Conservation (phyloP, 768 basidiomycete species). For the Kwoniella shandongensis region DNA sequence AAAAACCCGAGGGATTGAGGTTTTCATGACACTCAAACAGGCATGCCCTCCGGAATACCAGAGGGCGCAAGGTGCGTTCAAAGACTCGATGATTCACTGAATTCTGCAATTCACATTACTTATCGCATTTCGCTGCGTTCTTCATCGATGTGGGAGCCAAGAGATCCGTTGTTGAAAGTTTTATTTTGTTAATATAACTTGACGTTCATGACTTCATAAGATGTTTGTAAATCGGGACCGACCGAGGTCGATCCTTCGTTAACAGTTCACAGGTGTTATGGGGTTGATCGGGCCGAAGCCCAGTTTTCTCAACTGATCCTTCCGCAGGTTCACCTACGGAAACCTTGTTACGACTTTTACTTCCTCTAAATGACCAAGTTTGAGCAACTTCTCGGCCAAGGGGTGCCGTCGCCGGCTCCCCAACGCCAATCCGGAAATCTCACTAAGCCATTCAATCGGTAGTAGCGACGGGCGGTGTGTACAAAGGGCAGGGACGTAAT, state of each 20-base stretch:
- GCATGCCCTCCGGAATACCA: conserved; percentile 68
- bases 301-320: conserved; percentile 62
- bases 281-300: conserved; percentile 58
- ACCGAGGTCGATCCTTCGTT: conserved; percentile 1
- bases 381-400: conserved; percentile 63
- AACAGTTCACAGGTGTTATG: conserved; percentile 59
- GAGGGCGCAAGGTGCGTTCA: conserved; percentile 76
- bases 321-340: conserved; percentile 79
- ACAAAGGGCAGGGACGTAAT: conserved; percentile 89
- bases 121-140: conserved; percentile 77
- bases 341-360: conserved; percentile 72
- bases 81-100: conserved; percentile 81
- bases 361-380: conserved; percentile 83
- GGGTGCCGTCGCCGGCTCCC: conserved; percentile 60
- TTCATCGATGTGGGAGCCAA: conserved; percentile 79
- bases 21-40: conserved; percentile 66
- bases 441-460: conserved; percentile 89
- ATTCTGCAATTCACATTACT: conserved; percentile 81
- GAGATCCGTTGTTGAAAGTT: conserved; percentile 68
- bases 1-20: conserved; percentile 39
- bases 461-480: conserved; percentile 87
- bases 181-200: conserved; percentile 49
- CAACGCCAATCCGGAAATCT: conserved; percentile 77
- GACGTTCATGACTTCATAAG: conserved; percentile 39
- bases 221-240: conserved; percentile 26